A percentile compares a stretch with the other conserved stretches of the same genome.
These are phyloP conservation scores for Ophiostoma novo-ulmi DNA, from an alignment of 2,329 filamentous ascomycete species.

Conservation along the genomic window DNA sequence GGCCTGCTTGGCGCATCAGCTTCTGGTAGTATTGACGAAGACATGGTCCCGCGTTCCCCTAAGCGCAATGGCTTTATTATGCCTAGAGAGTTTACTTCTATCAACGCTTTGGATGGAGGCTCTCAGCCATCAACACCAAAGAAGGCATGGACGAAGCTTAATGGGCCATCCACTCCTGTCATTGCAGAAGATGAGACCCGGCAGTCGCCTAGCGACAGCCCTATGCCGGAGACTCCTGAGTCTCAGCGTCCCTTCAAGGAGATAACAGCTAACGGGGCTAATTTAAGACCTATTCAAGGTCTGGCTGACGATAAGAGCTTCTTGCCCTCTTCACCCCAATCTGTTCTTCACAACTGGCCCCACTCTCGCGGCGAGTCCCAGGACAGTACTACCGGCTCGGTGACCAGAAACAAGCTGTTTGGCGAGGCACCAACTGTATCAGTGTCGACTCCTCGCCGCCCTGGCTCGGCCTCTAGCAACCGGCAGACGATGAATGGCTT, in stretches of 20 bases:
- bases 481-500: slow-evolving; percentile 36
- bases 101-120: slow-evolving; percentile 5
- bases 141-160: slow-evolving; percentile 41
- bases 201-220: slow-evolving; percentile 44
- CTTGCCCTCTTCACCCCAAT: background rate
- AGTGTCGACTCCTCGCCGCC: slow-evolving; percentile 41
- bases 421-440: slow-evolving; percentile 58
- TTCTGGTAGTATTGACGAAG: slow-evolving; percentile 29
- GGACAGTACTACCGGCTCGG: slow-evolving; percentile 46
- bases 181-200: slow-evolving; percentile 63
- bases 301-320: slow-evolving; percentile 6
- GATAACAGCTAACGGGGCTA: slow-evolving; percentile 54
- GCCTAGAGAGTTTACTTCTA: slow-evolving; percentile 40
- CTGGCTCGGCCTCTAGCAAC: slow-evolving; percentile 47
- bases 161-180: slow-evolving; percentile 38
- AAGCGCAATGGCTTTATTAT: slow-evolving; percentile 54
- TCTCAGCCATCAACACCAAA: slow-evolving; percentile 38
- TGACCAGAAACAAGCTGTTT: slow-evolving; percentile 37
- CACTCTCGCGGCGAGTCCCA: slow-evolving; percentile 41
- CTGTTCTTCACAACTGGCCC: slow-evolving; percentile 7
- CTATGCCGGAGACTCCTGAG: slow-evolving; percentile 46
- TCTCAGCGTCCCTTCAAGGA: slow-evolving; percentile 57
- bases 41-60: slow-evolving; percentile 39
- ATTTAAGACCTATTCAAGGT: slow-evolving; percentile 20
- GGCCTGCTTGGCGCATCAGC: slow-evolving; percentile 13